Conservation (phyloP, 495 filamentous ascomycete species). For the Aspergillus wentii region DNA sequence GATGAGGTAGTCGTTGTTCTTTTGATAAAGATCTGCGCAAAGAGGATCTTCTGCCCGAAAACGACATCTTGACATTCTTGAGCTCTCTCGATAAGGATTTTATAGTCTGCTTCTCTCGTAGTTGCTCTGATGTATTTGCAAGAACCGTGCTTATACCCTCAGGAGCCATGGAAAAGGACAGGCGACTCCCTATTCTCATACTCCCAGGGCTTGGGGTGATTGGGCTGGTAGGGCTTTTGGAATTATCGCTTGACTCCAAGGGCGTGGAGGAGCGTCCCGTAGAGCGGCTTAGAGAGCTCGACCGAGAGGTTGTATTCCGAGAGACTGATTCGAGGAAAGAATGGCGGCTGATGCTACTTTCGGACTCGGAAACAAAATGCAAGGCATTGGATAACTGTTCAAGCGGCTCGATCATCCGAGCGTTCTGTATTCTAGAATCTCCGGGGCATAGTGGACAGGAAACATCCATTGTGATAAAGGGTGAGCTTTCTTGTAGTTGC, state of each 20-base stretch:
- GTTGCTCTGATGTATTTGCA: too few species aligned
- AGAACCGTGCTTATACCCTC: too few species aligned
- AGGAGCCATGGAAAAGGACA: too few species aligned
- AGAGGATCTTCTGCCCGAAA: slow-evolving; percentile 11
- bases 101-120: slow-evolving; percentile 13
- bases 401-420: slow-evolving; percentile 18
- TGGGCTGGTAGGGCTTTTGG: slow-evolving; percentile 12
- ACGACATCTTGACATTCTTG: slow-evolving; percentile 12
- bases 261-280: slow-evolving; percentile 16
- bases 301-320: slow-evolving; percentile 14
- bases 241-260: slow-evolving; percentile 8
- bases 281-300: slow-evolving; percentile 20
- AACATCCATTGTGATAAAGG: slow-evolving; percentile 13
- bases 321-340: slow-evolving; percentile 13
- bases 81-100: slow-evolving; percentile 15
- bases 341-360: slow-evolving; percentile 7
- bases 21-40: slow-evolving; percentile 13
- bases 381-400: slow-evolving; percentile 13
- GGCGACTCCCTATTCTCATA: too few species aligned
- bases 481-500: slow-evolving; percentile 14
- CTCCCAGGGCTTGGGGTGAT: too few species aligned
- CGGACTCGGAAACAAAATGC: slow-evolving; percentile 8
- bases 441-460: slow-evolving; percentile 19
- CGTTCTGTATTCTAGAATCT: slow-evolving; percentile 15
- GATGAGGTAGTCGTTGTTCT: slow-evolving; percentile 9